phyloP scores from a whole-genome alignment of 192 early-diverging fungal genomes.

The Coemansia reversa region DNA sequence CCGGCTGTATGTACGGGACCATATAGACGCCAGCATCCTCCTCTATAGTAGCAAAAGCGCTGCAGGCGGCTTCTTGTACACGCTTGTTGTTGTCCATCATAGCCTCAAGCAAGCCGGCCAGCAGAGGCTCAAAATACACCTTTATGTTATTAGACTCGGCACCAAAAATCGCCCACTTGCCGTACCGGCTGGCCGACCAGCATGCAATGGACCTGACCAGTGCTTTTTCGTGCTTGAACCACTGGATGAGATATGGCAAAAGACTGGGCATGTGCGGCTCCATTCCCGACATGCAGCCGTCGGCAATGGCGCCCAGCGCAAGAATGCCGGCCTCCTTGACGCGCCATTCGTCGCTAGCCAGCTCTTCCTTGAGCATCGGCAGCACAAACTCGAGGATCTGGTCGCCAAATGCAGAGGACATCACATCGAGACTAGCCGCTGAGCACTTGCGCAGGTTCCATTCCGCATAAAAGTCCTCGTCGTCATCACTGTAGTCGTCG shows the following conservation, averaged over 20 bases:
- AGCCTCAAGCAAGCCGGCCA: slow-evolving; percentile 71
- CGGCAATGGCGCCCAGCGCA: slow-evolving; percentile 96
- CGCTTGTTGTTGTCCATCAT: slow-evolving; percentile 96
- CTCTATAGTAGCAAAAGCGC: slow-evolving; percentile 93
- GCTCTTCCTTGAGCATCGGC: slow-evolving; percentile 79
- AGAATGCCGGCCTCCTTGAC: slow-evolving; percentile 92
- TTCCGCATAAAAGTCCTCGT: slow-evolving; percentile 81
- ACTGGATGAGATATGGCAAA: slow-evolving; percentile 80
- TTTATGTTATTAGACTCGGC: slow-evolving; percentile 58
- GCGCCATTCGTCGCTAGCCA: slow-evolving; percentile 86
- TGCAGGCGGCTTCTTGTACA: slow-evolving; percentile 97
- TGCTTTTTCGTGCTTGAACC: slow-evolving; percentile 80
- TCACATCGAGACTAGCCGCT: slow-evolving; percentile 92
- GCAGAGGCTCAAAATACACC: slow-evolving; percentile 82
- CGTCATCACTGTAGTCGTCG: slow-evolving; percentile 83
- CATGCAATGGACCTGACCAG: slow-evolving; percentile 97
- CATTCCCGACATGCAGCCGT: slow-evolving; percentile 90
- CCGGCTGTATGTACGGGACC: slow-evolving; percentile 84
- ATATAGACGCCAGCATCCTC: slow-evolving; percentile 83
- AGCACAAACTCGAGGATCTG: slow-evolving; percentile 81
- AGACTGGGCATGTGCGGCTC: slow-evolving; percentile 84
- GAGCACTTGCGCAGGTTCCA: slow-evolving; percentile 99
- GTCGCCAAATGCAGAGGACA: slow-evolving; percentile 86
- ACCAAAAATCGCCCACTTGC: slow-evolving; percentile 71
- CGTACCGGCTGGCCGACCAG: slow-evolving; percentile 96